phyloP scores from a whole-genome alignment of 202 grass and related monocot species.

The Setaria viridis region DNA sequence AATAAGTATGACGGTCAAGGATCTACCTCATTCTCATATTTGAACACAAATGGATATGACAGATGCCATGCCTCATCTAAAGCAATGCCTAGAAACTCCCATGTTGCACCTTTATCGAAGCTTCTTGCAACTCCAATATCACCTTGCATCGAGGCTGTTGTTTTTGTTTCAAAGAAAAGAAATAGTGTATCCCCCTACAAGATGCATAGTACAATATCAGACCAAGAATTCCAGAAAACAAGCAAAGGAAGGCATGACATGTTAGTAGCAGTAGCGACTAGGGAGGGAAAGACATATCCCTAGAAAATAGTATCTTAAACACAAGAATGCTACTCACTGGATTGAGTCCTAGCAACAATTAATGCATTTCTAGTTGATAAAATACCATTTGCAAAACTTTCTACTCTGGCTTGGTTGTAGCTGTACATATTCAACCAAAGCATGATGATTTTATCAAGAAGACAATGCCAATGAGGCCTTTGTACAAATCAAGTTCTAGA shows the following conservation, averaged over 20 bases:
- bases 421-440: background rate
- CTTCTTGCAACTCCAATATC: constrained; percentile 98
- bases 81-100: constrained; percentile 97
- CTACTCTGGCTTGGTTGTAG: background rate
- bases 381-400: background rate
- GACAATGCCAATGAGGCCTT: background rate
- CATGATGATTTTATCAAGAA: background rate
- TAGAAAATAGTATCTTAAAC: background rate
- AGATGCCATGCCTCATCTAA: constrained; percentile 91
- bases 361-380: background rate
- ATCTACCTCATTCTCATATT: constrained; percentile 84
- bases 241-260: background rate
- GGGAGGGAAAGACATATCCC: background rate
- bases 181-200: constrained; percentile 70
- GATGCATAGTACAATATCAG: constrained; percentile 40
- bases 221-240: constrained; percentile 16
- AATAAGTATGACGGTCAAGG: constrained; percentile 19
- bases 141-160: constrained; percentile 70
- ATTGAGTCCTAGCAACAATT: background rate
- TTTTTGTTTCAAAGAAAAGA: constrained; percentile 98
- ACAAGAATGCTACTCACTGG: constrained; percentile 23
- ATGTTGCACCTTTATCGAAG: constrained; percentile 81
- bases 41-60: constrained; percentile 98
- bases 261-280: too few relatives aligned
- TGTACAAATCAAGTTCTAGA: background rate